These are phyloP conservation scores for Paecilomyces dactylethromorphus DNA, from an alignment of 2,329 filamentous ascomycete species.

Conservation along the genomic window DNA sequence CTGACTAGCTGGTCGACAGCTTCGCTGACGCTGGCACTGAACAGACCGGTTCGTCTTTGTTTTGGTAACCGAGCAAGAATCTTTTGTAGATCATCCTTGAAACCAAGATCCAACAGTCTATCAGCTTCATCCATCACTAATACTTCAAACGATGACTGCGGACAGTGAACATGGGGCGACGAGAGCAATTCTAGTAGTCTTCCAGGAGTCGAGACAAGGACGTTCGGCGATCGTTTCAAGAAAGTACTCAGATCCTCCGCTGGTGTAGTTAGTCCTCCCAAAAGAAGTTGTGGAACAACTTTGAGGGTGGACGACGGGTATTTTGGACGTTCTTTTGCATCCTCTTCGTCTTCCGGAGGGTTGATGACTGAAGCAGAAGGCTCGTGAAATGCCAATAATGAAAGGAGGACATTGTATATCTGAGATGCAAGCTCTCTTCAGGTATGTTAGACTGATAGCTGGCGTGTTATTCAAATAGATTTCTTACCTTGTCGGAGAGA, in stretches of 20 bases:
- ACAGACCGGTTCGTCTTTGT: slow-evolving; percentile 85
- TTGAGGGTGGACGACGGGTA: slow-evolving; percentile 46
- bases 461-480: background rate
- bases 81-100: slow-evolving; percentile 81
- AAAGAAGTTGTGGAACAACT: slow-evolving; percentile 77
- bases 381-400: slow-evolving; percentile 74
- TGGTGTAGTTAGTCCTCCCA: slow-evolving; percentile 75
- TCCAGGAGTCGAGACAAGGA: slow-evolving; percentile 86
- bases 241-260: slow-evolving; percentile 84
- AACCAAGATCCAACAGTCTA: slow-evolving; percentile 83
- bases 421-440: slow-evolving; percentile 79
- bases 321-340: slow-evolving; percentile 19
- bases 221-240: slow-evolving; percentile 74
- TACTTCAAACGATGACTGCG: slow-evolving; percentile 83
- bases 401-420: slow-evolving; percentile 74
- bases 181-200: slow-evolving; percentile 80
- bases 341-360: slow-evolving; percentile 33
- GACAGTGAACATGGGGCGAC: slow-evolving; percentile 79
- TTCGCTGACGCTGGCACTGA: slow-evolving; percentile 93
- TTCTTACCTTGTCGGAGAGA: slow-evolving; percentile 67
- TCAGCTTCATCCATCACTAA: slow-evolving; percentile 94
- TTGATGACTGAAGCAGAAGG: slow-evolving; percentile 56
- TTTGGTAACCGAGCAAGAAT: slow-evolving; percentile 83
- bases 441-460: slow-evolving; percentile 3
- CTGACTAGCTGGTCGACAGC: slow-evolving; percentile 89